These are phyloP conservation scores for Cunninghamia lanceolata DNA, from an alignment of 75 land plant genomes.

Conservation along the genomic window DNA sequence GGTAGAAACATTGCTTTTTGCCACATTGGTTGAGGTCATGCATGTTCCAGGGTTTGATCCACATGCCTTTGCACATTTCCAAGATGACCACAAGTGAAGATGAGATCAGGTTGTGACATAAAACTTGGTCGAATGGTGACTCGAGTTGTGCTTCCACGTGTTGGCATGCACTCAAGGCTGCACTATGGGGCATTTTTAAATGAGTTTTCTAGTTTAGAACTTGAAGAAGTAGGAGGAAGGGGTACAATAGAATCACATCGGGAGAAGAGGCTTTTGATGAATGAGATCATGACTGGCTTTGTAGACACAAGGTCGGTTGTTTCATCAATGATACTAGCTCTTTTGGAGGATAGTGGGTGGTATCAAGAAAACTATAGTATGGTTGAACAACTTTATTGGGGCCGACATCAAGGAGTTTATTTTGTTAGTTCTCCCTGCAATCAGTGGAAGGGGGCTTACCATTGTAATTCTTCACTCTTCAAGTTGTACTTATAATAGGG, in stretches of 20 bases:
- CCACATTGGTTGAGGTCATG: no score
- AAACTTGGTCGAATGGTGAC: no score
- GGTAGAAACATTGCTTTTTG: no score
- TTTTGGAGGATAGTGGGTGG: slow-evolving; percentile 99
- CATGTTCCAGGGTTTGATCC: no score
- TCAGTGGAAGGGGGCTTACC: slow-evolving; percentile 92
- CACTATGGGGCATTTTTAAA: slow-evolving; percentile 96
- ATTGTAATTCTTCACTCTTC: slow-evolving; percentile 84
- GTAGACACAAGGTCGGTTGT: slow-evolving; percentile 98
- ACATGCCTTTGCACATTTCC: no score
- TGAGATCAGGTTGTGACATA: no score
- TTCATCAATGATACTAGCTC: slow-evolving; percentile 92
- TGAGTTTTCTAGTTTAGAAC: slow-evolving; percentile 83
- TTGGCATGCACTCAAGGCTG: slow-evolving; percentile 88
- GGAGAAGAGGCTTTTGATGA: slow-evolving; percentile 98
- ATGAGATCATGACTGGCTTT: slow-evolving; percentile 99
- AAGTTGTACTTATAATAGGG: slow-evolving; percentile 96
- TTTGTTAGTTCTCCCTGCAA: slow-evolving; percentile 90
- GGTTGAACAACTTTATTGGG: slow-evolving; percentile 99
- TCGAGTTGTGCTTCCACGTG: slow-evolving; percentile 3
- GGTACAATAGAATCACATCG: slow-evolving; percentile 99
- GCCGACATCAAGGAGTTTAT: slow-evolving; percentile 83
- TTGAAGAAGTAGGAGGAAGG: slow-evolving; percentile 99
- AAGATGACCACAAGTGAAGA: no score
- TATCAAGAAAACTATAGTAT: slow-evolving; percentile 93